Evolutionary conservation across 768 basidiomycete species (phyloP).

Genomic region (Lactarius tabidus): DNA sequence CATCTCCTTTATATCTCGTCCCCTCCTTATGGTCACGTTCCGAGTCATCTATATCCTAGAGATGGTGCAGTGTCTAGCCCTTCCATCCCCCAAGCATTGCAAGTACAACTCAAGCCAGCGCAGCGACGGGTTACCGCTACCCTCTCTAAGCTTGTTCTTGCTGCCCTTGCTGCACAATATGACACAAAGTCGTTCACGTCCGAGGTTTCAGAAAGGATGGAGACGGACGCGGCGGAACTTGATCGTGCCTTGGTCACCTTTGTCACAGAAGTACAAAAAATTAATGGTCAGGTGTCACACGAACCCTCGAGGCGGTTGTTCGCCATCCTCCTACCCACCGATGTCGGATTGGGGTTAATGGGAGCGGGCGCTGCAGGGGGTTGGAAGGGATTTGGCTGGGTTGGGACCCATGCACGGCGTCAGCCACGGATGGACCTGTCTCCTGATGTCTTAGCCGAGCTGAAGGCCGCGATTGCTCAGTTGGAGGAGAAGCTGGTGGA

Average conservation of each 20-base stretch:
- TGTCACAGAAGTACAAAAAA: conserved; percentile 63
- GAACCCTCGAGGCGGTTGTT: conserved; percentile 48
- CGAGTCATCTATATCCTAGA: conserved; percentile 31
- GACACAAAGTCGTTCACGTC: conserved; percentile 60
- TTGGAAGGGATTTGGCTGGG: conserved; percentile 88
- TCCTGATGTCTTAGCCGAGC: conserved; percentile 50
- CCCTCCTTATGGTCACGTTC: conserved; percentile 56
- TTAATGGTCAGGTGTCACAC: conserved; percentile 37
- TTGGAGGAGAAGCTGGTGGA: conserved; percentile 49
- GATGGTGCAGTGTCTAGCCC: conserved; percentile 8
- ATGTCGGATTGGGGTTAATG: conserved; percentile 72
- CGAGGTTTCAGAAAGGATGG: conserved; percentile 66
- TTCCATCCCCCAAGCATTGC: conserved; percentile 43
- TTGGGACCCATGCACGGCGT: conserved; percentile 48
- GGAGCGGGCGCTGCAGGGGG: conserved; percentile 71
- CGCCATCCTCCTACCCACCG: conserved; percentile 56
- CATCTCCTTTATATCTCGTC: conserved; percentile 70
- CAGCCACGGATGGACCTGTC: conserved; percentile 41
- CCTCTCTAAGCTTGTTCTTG: conserved; percentile 83
- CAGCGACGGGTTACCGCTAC: conserved; percentile 87
- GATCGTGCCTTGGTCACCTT: conserved; percentile 67
- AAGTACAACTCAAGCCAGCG: conserved; percentile 59
- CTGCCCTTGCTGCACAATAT: conserved; percentile 85
- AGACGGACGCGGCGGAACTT: conserved; percentile 71
- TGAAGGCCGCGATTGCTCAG: conserved; percentile 44